Conservation (phyloP, 2,329 filamentous ascomycete species). For the Aspergillus bombycis region DNA sequence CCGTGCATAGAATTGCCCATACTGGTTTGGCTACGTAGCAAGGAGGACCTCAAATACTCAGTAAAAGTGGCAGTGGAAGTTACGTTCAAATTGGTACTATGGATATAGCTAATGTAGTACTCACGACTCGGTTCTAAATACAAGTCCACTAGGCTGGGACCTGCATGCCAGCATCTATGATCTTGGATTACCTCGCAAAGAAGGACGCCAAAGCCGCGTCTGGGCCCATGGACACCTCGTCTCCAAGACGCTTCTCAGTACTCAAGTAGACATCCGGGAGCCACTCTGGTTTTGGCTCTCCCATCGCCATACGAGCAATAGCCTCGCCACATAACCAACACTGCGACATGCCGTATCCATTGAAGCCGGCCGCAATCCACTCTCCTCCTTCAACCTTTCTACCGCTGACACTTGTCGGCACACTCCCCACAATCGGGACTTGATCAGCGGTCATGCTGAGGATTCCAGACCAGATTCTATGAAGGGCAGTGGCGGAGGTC, state of each 20-base stretch:
- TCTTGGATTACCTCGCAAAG: not conserved
- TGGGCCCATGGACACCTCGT: not conserved
- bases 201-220: not conserved
- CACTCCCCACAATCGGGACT: constrained; percentile 55
- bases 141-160: too few relatives aligned
- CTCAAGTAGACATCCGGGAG: not conserved
- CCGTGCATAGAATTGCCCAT: too few relatives aligned
- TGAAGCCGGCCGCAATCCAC: constrained; percentile 36
- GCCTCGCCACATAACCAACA: constrained; percentile 32
- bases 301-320: constrained; percentile 25
- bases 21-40: too few relatives aligned
- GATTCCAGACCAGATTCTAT: constrained; percentile 58
- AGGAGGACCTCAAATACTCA: too few relatives aligned
- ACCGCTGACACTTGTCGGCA: constrained; percentile 19
- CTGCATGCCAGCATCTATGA: too few relatives aligned
- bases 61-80: too few relatives aligned
- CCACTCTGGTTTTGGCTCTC: constrained; percentile 3
- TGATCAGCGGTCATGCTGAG: constrained; percentile 60
- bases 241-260: not conserved
- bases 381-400: constrained; percentile 22
- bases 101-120: too few relatives aligned
- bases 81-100: too few relatives aligned
- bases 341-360: constrained; percentile 36
- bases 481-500: constrained; percentile 30
- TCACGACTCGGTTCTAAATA: too few relatives aligned